A percentile compares a stretch with the other conserved stretches of the same genome.
Conservation (phyloP, 208 protist species). For the Sergeia podlipaevii region DNA sequence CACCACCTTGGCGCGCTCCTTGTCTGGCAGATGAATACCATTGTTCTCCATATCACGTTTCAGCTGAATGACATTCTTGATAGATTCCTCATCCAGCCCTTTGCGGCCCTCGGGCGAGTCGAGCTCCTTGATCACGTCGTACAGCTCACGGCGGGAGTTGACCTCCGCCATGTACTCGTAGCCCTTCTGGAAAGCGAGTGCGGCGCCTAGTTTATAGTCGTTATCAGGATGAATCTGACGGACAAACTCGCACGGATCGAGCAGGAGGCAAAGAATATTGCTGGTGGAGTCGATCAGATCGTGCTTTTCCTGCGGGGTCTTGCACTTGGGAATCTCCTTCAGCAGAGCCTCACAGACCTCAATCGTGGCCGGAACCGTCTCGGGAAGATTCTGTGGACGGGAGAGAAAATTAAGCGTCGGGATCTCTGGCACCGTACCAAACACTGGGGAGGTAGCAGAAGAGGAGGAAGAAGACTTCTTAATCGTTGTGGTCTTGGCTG, state of each 20-base stretch:
- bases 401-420: slow-evolving; percentile 79
- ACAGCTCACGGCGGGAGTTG: slow-evolving; percentile 82
- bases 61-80: slow-evolving; percentile 90
- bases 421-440: slow-evolving; percentile 37
- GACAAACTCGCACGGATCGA: slow-evolving; percentile 92
- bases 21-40: slow-evolving; percentile 85
- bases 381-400: slow-evolving; percentile 41
- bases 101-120: slow-evolving; percentile 55
- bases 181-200: slow-evolving; percentile 78
- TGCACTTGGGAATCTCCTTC: slow-evolving; percentile 55
- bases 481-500: not conserved
- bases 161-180: slow-evolving; percentile 91
- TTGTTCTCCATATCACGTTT: slow-evolving; percentile 92
- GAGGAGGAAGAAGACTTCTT: not conserved
- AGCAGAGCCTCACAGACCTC: slow-evolving; percentile 72
- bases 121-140: slow-evolving; percentile 81
- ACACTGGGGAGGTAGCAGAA: not conserved
- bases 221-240: slow-evolving; percentile 87
- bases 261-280: slow-evolving; percentile 89
- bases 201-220: slow-evolving; percentile 74
- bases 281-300: slow-evolving; percentile 90
- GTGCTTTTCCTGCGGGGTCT: slow-evolving; percentile 76
- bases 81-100: slow-evolving; percentile 71
- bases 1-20: slow-evolving; percentile 63
- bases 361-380: slow-evolving; percentile 72